These are phyloP conservation scores for Porphyrellus cyaneotinctus DNA, from an alignment of 768 basidiomycete species.

Conservation along the genomic window DNA sequence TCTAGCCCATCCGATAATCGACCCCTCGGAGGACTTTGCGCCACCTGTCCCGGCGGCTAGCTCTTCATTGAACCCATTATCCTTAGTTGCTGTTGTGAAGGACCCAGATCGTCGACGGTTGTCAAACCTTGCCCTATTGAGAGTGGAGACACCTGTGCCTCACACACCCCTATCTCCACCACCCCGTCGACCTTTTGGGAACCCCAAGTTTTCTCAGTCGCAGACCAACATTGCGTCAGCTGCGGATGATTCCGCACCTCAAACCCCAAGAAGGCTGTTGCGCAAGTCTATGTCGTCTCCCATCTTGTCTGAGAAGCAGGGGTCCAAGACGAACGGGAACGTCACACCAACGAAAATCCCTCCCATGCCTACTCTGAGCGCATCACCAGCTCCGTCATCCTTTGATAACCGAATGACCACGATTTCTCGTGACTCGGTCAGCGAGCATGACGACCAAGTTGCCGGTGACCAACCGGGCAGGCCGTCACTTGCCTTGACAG, in stretches of 20 bases:
- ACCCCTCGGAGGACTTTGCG: constrained; percentile 31
- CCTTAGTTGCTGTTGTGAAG: constrained; percentile 15
- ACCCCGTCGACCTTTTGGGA: constrained; percentile 45
- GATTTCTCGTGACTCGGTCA: constrained; percentile 35
- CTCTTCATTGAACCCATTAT: constrained; percentile 4
- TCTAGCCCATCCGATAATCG: constrained; percentile 37
- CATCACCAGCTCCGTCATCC: constrained; percentile 29
- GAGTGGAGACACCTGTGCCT: constrained; percentile 65
- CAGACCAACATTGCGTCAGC: constrained; percentile 46
- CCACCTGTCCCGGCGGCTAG: constrained; percentile 18
- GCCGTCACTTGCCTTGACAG: constrained; percentile 50
- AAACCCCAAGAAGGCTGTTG: constrained; percentile 26
- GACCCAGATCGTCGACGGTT: constrained; percentile 34
- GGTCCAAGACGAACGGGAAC: constrained; percentile 28
- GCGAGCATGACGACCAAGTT: constrained; percentile 37
- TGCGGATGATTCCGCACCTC: constrained; percentile 1
- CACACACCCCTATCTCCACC: constrained; percentile 64
- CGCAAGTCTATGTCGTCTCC: constrained; percentile 55
- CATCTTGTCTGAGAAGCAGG: constrained; percentile 44
- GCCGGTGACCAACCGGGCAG: constrained; percentile 30
- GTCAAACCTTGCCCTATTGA: constrained; percentile 46
- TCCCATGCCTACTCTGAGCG: constrained; percentile 35
- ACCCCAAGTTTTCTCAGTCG: constrained; percentile 50
- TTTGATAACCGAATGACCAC: constrained; percentile 22
- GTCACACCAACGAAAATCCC: constrained; percentile 38